Conservation (phyloP, 345 rosid species). For the Nasturtium officinale region DNA sequence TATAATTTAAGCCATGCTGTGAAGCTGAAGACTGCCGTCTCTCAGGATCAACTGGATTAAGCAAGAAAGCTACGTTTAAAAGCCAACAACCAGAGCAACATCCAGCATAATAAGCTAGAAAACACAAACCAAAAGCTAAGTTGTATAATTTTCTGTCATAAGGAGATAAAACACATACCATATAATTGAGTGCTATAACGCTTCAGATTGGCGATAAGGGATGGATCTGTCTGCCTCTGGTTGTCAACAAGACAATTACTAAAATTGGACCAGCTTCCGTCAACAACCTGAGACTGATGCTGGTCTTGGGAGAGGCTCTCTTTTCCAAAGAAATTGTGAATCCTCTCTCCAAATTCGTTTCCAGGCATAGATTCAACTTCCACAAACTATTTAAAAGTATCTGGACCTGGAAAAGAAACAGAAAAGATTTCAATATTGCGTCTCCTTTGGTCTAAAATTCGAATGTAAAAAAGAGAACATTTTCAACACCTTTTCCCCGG, state of each 20-base stretch:
- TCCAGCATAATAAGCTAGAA: conserved; percentile 13
- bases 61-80: conserved; percentile 38
- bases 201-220: conserved; percentile 58
- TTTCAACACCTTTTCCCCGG: conserved; percentile 34
- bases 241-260: conserved; percentile 60
- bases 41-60: conserved; percentile 59
- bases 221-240: conserved; percentile 62
- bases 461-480: conserved; percentile 22
- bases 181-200: conserved; percentile 55
- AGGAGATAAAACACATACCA: conserved; percentile 51
- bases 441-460: not conserved
- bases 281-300: conserved; percentile 63
- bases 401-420: conserved; percentile 34
- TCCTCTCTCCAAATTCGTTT: conserved; percentile 91
- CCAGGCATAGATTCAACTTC: conserved; percentile 84
- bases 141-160: not conserved
- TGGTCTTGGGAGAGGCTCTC: conserved; percentile 71
- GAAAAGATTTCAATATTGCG: conserved; percentile 22
- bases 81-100: conserved; percentile 11
- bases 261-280: conserved; percentile 63
- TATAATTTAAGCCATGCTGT: conserved; percentile 56
- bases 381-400: conserved; percentile 33
- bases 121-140: too few species aligned
- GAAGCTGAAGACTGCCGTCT: conserved; percentile 54
- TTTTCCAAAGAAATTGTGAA: conserved; percentile 79